A percentile compares a stretch with the other conserved stretches of the same genome.
These are phyloP conservation scores for Trichophyton equinum DNA, from an alignment of 2,329 filamentous ascomycete genomes.

Conservation along the genomic window DNA sequence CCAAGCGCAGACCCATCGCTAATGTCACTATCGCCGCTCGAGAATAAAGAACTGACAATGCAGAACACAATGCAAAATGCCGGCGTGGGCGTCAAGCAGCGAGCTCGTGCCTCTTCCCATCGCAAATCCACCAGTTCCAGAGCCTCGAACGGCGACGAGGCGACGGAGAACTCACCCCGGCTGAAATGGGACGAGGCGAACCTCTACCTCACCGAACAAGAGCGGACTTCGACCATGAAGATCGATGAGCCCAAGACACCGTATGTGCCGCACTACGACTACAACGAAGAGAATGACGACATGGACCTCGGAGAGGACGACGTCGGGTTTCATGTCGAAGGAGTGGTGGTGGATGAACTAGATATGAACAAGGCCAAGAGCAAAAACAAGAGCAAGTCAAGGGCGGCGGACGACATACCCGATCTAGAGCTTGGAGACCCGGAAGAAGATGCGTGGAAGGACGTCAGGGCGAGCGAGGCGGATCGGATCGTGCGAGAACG, in stretches of 20 bases:
- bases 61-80: constrained; percentile 93
- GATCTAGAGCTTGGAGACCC: constrained; percentile 86
- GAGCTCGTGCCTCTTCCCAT: constrained; percentile 44
- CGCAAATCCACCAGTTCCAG: constrained; percentile 49
- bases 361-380: constrained; percentile 37
- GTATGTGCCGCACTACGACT: constrained; percentile 85
- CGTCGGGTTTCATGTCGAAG: constrained; percentile 51
- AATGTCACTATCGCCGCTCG: constrained; percentile 27
- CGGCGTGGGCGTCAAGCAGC: constrained; percentile 55
- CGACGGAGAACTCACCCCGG: constrained; percentile 51
- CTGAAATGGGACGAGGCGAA: constrained; percentile 99
- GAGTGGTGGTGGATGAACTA: constrained; percentile 56
- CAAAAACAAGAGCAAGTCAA: constrained; percentile 11
- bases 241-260: constrained; percentile 98
- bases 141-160: constrained; percentile 36
- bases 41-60: constrained; percentile 74
- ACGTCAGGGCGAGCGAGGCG: constrained; percentile 22
- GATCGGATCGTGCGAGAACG: constrained; percentile 33
- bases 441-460: constrained; percentile 47
- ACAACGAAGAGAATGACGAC: constrained; percentile 73
- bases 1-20: constrained; percentile 13
- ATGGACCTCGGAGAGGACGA: constrained; percentile 23
- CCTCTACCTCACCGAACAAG: constrained; percentile 90
- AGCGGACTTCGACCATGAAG: constrained; percentile 94
- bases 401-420: constrained; percentile 55